These are phyloP conservation scores for Cronartium quercuum DNA, from an alignment of 1,284 basidiomycete genomes.

Conservation along the genomic window DNA sequence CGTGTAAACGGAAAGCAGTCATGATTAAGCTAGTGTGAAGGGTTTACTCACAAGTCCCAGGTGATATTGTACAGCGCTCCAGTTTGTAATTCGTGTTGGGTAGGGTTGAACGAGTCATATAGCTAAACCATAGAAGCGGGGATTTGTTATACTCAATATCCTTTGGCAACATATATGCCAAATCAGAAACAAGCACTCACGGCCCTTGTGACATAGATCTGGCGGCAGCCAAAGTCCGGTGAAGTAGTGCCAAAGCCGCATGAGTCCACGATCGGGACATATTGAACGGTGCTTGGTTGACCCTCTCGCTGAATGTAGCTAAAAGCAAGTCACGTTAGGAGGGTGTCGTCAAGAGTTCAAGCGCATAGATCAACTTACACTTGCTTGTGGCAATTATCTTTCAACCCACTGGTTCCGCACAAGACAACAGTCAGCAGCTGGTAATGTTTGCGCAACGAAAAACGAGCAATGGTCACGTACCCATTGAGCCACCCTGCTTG, in stretches of 20 bases:
- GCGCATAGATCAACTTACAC: not conserved
- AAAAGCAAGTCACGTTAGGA: not conserved
- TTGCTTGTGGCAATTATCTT: not conserved
- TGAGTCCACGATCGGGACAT: not conserved
- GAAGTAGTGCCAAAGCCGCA: not conserved
- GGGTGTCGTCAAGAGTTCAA: not conserved
- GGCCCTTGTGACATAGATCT: not conserved
- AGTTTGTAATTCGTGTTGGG: no score
- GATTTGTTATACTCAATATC: no score
- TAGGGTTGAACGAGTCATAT: no score
- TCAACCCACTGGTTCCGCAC: not conserved
- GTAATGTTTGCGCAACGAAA: not conserved
- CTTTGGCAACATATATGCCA: no score
- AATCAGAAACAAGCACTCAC: not conserved
- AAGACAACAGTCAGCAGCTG: not conserved
- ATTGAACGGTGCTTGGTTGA: not conserved
- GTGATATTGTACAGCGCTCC: no score
- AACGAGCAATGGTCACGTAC: not conserved
- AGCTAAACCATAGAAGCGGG: no score
- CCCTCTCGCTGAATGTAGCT: conserved; percentile 1
- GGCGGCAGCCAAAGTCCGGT: not conserved
- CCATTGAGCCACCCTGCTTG: conserved; percentile 1
- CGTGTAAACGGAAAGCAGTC: no score
- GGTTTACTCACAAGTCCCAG: no score
- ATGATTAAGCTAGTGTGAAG: no score